Evolutionary conservation across 2,329 filamentous ascomycete species (phyloP).

Genomic region (Falciphora oryzae): DNA sequence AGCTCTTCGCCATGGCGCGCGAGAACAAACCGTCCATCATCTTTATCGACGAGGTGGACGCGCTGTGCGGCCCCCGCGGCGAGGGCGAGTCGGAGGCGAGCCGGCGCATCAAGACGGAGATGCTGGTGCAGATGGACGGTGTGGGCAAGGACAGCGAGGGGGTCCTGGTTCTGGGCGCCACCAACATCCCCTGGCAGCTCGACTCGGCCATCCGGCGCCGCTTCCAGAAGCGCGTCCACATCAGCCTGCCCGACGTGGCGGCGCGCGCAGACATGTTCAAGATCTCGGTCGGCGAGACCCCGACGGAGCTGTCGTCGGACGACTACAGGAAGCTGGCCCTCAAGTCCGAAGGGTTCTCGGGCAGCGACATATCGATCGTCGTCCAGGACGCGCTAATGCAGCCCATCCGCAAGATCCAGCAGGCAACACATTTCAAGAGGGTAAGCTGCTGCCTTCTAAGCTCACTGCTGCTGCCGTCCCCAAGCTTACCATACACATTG

Average conservation of each 20-base stretch:
- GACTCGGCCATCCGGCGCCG: constrained; percentile 92
- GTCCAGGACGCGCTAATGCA: constrained; percentile 98
- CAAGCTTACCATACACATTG: background rate
- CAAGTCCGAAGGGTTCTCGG: constrained; percentile 88
- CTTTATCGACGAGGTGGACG: constrained; percentile 55
- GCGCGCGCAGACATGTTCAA: constrained; percentile 94
- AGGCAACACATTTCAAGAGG: constrained; percentile 95
- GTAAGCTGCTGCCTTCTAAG: constrained; percentile 39
- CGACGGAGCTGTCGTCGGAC: constrained; percentile 69
- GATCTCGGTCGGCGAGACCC: constrained; percentile 86
- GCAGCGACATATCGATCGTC: constrained; percentile 91
- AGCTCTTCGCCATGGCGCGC: constrained; percentile 94
- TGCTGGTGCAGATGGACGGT: constrained; percentile 98
- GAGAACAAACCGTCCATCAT: constrained; percentile 96
- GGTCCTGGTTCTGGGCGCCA: constrained; percentile 90
- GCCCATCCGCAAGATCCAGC: constrained; percentile 92
- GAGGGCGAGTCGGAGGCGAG: constrained; percentile 98
- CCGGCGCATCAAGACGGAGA: constrained; percentile 94
- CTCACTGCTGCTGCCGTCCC: too few relatives aligned
- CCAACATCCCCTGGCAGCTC: constrained; percentile 98
- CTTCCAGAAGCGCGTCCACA: constrained; percentile 95
- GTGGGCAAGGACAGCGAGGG: constrained; percentile 93
- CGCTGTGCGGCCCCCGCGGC: constrained; percentile 82
- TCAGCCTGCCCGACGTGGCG: constrained; percentile 80
- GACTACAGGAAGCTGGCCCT: constrained; percentile 78